Base-by-base conservation (phyloP, 2,329 filamentous ascomycete genomes). In the Paecilomyces formosus region DNA sequence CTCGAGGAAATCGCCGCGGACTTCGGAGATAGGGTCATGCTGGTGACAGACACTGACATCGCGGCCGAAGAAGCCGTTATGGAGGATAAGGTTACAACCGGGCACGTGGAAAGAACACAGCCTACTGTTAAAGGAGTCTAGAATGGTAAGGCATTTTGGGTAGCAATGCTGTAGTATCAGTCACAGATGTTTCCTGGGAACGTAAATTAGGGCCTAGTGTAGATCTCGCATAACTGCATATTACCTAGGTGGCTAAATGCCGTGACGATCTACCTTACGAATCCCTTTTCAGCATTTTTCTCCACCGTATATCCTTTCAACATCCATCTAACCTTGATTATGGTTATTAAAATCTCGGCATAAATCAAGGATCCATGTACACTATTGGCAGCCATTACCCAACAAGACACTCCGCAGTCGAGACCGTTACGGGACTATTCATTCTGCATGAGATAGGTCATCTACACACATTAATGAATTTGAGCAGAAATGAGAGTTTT, bases 1-100 rank as follows among this genome's bases (percentile, higher is more conserved):
- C 70, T 81, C 0, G 78, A 81, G 63, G 78, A 80, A 62, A 78
- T 81, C 57, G 78, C 79, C 0, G 76, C 76, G 1, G 72, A 78
- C 0, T 81, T 81, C 60, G 78, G 79, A 26, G 79, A 81, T 58
- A 72, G 73, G 45, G 75, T 81, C 5, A 72, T 81, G 35, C 56
- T 60, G 21, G 28, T 61, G 21, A 58, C 56, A 33, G 58, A 61
- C 22, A 35, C 49, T 9, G 60, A 61, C 26, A 45, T 58, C 52
- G 56, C 58, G 18, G 57, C 54, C 9, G 60, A 61, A 53, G 60
- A 61, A 31, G 60, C 58, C 18, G 54, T 61, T 9, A 60, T 57
- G 58, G 58, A 54, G 24, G 60, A 53, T 13, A 61, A 61, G 54
- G 54, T 54, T 30, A 45, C 35, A 45, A 5, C 35, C 35, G 35